A percentile compares a stretch with the other conserved stretches of the same genome.
These are phyloP conservation scores for Singerocomus rubriflavus DNA, from an alignment of 1,284 basidiomycete species.

Conservation along the genomic window DNA sequence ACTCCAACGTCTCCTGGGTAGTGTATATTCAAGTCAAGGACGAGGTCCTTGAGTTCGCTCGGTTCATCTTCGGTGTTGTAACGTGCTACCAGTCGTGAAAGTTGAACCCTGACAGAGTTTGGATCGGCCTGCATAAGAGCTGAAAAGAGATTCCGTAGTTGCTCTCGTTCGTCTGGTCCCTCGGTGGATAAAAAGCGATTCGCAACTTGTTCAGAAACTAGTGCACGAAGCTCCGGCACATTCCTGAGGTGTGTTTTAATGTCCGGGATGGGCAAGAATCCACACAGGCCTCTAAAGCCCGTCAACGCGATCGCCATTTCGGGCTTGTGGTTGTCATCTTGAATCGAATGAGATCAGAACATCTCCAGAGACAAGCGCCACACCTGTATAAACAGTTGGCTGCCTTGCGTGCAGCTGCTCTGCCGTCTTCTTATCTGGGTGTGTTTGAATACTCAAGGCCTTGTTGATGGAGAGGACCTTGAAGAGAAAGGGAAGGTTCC, in stretches of 20 bases:
- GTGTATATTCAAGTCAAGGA: slow-evolving; percentile 72
- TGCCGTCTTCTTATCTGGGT: slow-evolving; percentile 92
- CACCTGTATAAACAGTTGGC: slow-evolving; percentile 90
- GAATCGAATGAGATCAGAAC: slow-evolving; percentile 8
- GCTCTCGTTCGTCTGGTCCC: slow-evolving; percentile 45
- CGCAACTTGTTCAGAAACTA: slow-evolving; percentile 61
- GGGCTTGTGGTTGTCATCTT: slow-evolving; percentile 91
- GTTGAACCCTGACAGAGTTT: slow-evolving; percentile 48
- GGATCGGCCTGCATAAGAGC: slow-evolving; percentile 78
- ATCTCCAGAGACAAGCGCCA: slow-evolving; percentile 16
- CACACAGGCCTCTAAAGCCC: slow-evolving; percentile 88
- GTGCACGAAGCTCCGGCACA: slow-evolving; percentile 76
- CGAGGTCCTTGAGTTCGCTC: slow-evolving; percentile 59
- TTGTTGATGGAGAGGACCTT: slow-evolving; percentile 93
- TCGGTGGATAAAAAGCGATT: slow-evolving; percentile 47
- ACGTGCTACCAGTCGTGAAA: slow-evolving; percentile 59
- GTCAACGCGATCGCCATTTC: slow-evolving; percentile 98
- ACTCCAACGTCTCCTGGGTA: slow-evolving; percentile 94
- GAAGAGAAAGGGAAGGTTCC: slow-evolving; percentile 89
- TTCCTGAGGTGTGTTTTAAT: slow-evolving; percentile 66
- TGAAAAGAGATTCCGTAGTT: slow-evolving; percentile 62
- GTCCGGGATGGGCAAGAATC: slow-evolving; percentile 77
- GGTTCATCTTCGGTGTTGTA: slow-evolving; percentile 52
- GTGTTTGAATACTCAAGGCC: slow-evolving; percentile 95
- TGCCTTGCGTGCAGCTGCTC: slow-evolving; percentile 70